phyloP scores from a whole-genome alignment of 75 land plant genomes.

The Sequoiadendron giganteum region DNA sequence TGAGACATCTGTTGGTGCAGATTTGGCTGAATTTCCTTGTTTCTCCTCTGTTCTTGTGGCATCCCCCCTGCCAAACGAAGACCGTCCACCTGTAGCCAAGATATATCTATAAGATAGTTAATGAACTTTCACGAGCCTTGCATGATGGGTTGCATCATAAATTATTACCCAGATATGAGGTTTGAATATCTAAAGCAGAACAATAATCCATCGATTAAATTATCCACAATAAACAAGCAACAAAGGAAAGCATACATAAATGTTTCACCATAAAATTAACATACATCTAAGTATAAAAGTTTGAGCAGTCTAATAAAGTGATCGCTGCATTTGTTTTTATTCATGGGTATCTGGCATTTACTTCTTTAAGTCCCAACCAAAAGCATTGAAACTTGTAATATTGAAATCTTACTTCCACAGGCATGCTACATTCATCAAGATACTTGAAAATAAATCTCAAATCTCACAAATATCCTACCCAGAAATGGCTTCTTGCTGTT shows the following conservation, averaged over 20 bases:
- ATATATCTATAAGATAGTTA: not conserved
- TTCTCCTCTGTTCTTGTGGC: slow-evolving; percentile 9
- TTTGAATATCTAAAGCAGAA: not conserved
- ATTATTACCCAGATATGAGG: not conserved
- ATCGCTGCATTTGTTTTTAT: not conserved
- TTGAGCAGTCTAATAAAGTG: not conserved
- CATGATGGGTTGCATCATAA: not conserved
- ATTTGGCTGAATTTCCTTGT: slow-evolving; percentile 12
- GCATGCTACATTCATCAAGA: no score
- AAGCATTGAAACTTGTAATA: not conserved
- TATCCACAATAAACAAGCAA: not conserved
- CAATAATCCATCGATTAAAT: not conserved
- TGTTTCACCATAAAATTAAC: not conserved
- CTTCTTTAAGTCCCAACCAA: not conserved
- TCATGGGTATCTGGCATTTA: not conserved
- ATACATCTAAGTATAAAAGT: not conserved
- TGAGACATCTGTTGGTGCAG: slow-evolving; percentile 10
- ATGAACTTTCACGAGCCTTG: not conserved
- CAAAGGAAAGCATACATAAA: not conserved
- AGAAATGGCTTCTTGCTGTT: no score
- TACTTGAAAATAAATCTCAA: no score
- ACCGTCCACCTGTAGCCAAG: slow-evolving; percentile 14
- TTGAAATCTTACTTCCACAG: no score
- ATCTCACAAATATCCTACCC: no score
- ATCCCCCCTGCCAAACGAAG: slow-evolving; percentile 12